Conservation (phyloP, 2,329 filamentous ascomycete species). For the Aspergillus costaricaensis region DNA sequence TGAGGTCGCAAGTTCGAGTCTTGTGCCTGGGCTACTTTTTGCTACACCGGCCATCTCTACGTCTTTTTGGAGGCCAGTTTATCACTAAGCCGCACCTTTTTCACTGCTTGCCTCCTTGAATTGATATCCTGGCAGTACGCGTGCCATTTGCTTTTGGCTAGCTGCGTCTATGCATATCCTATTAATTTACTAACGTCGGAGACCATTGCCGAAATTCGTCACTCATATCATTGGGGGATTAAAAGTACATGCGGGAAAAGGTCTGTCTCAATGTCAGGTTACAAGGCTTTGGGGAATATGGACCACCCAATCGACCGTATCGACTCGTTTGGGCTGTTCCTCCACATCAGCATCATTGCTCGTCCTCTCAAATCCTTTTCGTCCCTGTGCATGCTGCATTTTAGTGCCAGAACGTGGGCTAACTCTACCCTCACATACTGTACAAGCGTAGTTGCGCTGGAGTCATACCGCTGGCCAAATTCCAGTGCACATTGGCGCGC, state of each 20-base stretch:
- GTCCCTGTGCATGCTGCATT: background rate
- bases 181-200: no score
- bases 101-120: background rate
- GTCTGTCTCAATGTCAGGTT: background rate
- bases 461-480: background rate
- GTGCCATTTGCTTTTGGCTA: no score
- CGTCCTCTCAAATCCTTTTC: background rate
- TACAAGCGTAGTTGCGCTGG: background rate
- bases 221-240: no score
- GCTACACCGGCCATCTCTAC: background rate
- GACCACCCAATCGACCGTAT: background rate
- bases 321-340: background rate
- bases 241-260: no score
- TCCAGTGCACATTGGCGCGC: background rate
- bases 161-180: no score
- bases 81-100: background rate
- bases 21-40: background rate
- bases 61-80: background rate
- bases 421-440: background rate
- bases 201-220: no score
- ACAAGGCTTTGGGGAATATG: background rate
- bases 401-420: background rate
- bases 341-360: background rate
- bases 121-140: no score
- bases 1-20: background rate